Evolutionary conservation across 2,329 filamentous ascomycete genomes (phyloP), one percentile per base, ranked within the genome.

Genomic region (Pseudofabraea citricarpa): DNA sequence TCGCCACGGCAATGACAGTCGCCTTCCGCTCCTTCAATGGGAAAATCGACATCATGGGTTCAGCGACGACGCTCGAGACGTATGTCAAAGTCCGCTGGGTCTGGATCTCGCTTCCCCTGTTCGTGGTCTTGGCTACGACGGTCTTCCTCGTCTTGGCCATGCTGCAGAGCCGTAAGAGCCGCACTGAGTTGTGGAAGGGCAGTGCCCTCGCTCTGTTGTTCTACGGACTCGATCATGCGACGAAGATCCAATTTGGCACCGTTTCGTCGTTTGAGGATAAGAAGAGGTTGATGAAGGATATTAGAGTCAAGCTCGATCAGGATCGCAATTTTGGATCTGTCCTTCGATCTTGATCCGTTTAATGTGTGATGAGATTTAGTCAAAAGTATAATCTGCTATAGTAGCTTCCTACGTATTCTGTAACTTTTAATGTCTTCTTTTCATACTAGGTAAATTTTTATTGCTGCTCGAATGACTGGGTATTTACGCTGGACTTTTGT

Each of bases 71-170:
- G 9, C 45, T 44, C 9, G 55, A 65, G 44, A 60, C 55, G 3
- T 66, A 59, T 31, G 58, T 67, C 1, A 51, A 56, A 16, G 64
- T 67, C 6, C 56, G 56, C n/a, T 65, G 64, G 64, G 56, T 58
- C 0, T 67, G 64, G 38, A 53, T 65, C 2, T 46, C 58, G 0
- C 45, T 64, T 18, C 63, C 64, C 3, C 50, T 64, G 2, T 40
- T 60, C 4, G 56, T 62, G 6, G 58, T 66, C 2, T 13, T 57
- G 6, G 45, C 57, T 22, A 55, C 64, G 1, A 56, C 53, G 1
- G 13, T 54, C 13, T 67, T 67, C 37, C 43, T 66, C 5, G 51
- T 46, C 0, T 49, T 53, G 7, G 56, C 56, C 2, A 53, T 61
- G 3, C 55, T 55, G 23, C 51, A 51, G 23, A 59, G 56, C 12